Base-by-base conservation (phyloP, 2,329 filamentous ascomycete genomes). In the Penicillium concentricum region DNA sequence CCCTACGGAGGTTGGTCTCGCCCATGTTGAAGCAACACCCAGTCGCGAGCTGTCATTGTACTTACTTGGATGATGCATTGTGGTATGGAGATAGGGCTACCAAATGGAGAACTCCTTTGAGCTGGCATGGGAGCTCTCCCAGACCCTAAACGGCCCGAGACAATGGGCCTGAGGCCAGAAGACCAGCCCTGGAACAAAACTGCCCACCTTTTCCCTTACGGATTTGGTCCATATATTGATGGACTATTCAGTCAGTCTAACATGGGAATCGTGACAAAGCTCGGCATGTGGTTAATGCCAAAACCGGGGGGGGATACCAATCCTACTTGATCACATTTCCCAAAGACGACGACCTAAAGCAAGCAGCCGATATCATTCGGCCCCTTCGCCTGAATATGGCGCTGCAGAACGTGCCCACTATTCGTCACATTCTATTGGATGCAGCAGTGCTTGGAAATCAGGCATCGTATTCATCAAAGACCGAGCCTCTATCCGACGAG, bases 271-370 rank as follows among this genome's bases (percentile, higher is more conserved):
- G 78, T 82, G 7, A 80, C 79, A 3, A 83, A 84, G 67, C 80
- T 84, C 75, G 82, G 82, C 0, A 76, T 84, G 61, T 78, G 74
- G 69, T 71, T 84, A 34, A 83, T 84, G 81, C 77, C 78, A 1
- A 81, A 81, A 44, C 80, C 79, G 0, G 79, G 76, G 10, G 76
- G 10, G 79, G 78, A 1, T 78, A 79, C 57, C 78, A 82, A 69
- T 69, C 69, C 12, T 74, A 75, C 48, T 59, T 76, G 39, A 70
- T 77, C 60, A 81, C 78, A 0, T 76, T 83, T 34, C 76, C 77
- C 0, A 74, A 71, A 34, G 80, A 82, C 34, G 78, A 81, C 37
- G 78, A 83, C 57, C 73, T 83, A 8, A 69, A 76, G 10, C 71
- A 78, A 8, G 70, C 70, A 13, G 65, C 74, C 5, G 66, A 77